Conservation (phyloP, 768 basidiomycete species). For the Favolaschia claudopus region DNA sequence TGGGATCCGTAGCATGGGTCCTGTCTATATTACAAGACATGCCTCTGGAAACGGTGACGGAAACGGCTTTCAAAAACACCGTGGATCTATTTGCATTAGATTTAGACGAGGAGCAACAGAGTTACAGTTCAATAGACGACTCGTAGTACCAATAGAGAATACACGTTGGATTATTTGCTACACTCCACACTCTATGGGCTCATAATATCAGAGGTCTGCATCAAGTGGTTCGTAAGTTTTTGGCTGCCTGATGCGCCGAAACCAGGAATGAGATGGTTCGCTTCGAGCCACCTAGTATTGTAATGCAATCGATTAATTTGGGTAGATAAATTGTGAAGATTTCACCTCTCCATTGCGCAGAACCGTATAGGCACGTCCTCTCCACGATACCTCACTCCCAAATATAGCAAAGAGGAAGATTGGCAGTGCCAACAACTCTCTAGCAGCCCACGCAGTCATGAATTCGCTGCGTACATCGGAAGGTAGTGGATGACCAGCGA, state of each 20-base stretch:
- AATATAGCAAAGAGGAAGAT: slow-evolving; percentile 86
- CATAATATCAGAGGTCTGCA: slow-evolving; percentile 18
- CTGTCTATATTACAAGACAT: slow-evolving; percentile 56
- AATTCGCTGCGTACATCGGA: slow-evolving; percentile 61
- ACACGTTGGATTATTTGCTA: neutral
- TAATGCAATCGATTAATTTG: no score
- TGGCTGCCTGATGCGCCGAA: slow-evolving; percentile 31
- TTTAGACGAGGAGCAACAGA: slow-evolving; percentile 33
- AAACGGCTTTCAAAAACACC: slow-evolving; percentile 71
- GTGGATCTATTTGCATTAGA: slow-evolving; percentile 63
- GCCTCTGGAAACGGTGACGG: slow-evolving; percentile 61
- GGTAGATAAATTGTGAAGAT: no score
- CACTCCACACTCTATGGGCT: neutral
- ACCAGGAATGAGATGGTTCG: slow-evolving; percentile 31
- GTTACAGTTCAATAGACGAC: neutral
- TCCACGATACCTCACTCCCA: slow-evolving; percentile 87
- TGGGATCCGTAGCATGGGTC: slow-evolving; percentile 79
- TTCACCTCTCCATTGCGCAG: slow-evolving; percentile 79
- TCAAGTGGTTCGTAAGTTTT: slow-evolving; percentile 46
- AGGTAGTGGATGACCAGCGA: slow-evolving; percentile 71
- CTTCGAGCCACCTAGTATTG: slow-evolving; percentile 50
- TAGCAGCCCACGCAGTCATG: slow-evolving; percentile 75
- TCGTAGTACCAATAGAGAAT: no score
- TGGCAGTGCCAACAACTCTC: slow-evolving; percentile 87
- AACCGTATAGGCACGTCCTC: slow-evolving; percentile 82